Evolutionary conservation across 176 grass and related monocot species (phyloP).

Genomic region (Dactylis glomerata): DNA sequence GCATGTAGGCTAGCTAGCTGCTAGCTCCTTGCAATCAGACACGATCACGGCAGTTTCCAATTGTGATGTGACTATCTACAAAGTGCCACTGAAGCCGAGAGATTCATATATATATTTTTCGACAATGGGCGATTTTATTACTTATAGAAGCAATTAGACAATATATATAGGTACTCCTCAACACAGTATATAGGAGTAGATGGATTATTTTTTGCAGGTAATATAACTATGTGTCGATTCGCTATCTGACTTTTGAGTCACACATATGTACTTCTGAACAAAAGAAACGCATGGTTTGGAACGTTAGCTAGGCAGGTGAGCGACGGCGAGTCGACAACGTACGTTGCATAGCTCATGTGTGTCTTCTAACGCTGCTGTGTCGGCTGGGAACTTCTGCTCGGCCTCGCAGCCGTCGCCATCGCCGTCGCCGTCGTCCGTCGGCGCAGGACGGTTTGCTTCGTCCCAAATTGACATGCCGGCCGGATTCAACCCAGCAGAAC

Average conservation of each 20-base stretch:
- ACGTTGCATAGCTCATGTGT: too few relatives aligned
- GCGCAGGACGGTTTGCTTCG: neutral
- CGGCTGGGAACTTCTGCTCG: neutral
- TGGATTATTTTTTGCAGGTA: too few relatives aligned
- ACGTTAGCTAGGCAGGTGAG: neutral
- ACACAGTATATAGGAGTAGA: too few relatives aligned
- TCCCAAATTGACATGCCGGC: neutral
- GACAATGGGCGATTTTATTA: too few relatives aligned
- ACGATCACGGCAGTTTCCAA: slow-evolving; percentile 16
- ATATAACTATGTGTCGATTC: neutral
- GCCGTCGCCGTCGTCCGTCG: neutral
- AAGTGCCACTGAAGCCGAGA: too few relatives aligned
- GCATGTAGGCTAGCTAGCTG: neutral
- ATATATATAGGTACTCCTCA: too few relatives aligned
- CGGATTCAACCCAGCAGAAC: neutral
- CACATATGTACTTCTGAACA: neutral
- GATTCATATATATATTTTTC: too few relatives aligned
- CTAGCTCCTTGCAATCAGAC: neutral
- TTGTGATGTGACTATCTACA: slow-evolving; percentile 7
- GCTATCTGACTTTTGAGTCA: neutral
- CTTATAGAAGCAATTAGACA: too few relatives aligned
- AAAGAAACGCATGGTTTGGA: neutral
- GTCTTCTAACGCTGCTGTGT: neutral
- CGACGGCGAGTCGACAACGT: too few relatives aligned
- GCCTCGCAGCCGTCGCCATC: neutral